Percentiles rank a stretch among this genome's conserved stretches.
phyloP scores from a whole-genome alignment of 306 rosid genomes.

The Oemleria cerasiformis region DNA sequence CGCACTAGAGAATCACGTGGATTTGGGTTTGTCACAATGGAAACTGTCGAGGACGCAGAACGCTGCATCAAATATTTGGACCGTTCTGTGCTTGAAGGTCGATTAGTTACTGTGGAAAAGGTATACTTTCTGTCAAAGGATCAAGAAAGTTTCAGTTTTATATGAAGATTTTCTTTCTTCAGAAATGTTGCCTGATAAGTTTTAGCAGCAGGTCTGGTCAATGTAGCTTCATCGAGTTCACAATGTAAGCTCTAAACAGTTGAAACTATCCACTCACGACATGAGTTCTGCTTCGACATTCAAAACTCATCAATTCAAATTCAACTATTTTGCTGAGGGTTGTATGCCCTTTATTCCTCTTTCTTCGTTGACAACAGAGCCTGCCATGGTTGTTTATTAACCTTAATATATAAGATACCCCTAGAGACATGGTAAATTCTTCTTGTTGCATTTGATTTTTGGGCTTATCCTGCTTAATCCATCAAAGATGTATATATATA shows the following conservation, averaged over 20 bases:
- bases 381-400: slow-evolving; percentile 27
- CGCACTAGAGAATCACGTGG: slow-evolving; percentile 45
- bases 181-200: slow-evolving; percentile 44
- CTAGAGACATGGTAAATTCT: slow-evolving; percentile 26
- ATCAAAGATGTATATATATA: not conserved
- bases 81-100: slow-evolving; percentile 45
- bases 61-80: slow-evolving; percentile 41
- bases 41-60: slow-evolving; percentile 42
- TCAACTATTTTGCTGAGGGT: slow-evolving; percentile 44
- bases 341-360: slow-evolving; percentile 34
- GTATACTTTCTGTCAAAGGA: slow-evolving; percentile 28
- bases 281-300: slow-evolving; percentile 47
- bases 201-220: slow-evolving; percentile 52
- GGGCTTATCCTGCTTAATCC: slow-evolving; percentile 26
- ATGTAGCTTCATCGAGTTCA: slow-evolving; percentile 52
- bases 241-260: slow-evolving; percentile 49
- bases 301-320: slow-evolving; percentile 39
- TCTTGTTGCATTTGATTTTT: slow-evolving; percentile 24
- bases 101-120: slow-evolving; percentile 50
- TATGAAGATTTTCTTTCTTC: slow-evolving; percentile 19
- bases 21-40: slow-evolving; percentile 54
- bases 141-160: slow-evolving; percentile 14
- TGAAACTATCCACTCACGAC: slow-evolving; percentile 36
- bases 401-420: slow-evolving; percentile 19
- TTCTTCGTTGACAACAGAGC: slow-evolving; percentile 34